These are phyloP conservation scores for Xeromyces bisporus DNA, from an alignment of 495 filamentous ascomycete species.

Conservation along the genomic window DNA sequence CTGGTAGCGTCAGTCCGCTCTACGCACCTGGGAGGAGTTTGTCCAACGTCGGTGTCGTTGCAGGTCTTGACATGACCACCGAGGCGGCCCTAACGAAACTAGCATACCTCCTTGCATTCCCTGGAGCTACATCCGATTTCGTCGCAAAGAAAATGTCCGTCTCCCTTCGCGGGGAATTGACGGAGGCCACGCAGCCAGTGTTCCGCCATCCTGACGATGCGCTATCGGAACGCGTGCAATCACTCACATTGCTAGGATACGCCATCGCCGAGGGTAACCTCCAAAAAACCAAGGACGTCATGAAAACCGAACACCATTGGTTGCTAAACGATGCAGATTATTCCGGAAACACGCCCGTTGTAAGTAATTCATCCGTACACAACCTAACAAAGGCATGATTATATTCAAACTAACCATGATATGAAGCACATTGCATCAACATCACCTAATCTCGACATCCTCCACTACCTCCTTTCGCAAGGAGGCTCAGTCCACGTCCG, in stretches of 20 bases:
- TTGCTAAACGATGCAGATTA: conserved; percentile 70
- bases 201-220: conserved; percentile 58
- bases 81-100: conserved; percentile 92
- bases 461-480: conserved; percentile 53
- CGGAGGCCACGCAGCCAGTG: conserved; percentile 41
- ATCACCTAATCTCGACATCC: conserved; percentile 39
- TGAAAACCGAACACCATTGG: conserved; percentile 47
- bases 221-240: conserved; percentile 27
- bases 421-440: conserved; percentile 47
- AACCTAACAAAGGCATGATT: neutral
- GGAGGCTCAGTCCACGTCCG: conserved; percentile 79
- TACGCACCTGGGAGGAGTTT: conserved; percentile 85
- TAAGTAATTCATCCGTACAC: conserved; percentile 17
- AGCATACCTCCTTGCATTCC: conserved; percentile 65
- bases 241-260: conserved; percentile 60
- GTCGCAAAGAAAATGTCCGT: conserved; percentile 56
- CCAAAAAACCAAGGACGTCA: conserved; percentile 41
- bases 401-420: conserved; percentile 1
- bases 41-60: conserved; percentile 77
- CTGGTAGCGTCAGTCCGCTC: conserved; percentile 73
- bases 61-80: conserved; percentile 83
- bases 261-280: conserved; percentile 61
- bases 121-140: conserved; percentile 40
- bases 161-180: conserved; percentile 74
- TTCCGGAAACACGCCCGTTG: conserved; percentile 73